Conservation (phyloP, 108 stramenopile species). For the Nitzschia palea region DNA sequence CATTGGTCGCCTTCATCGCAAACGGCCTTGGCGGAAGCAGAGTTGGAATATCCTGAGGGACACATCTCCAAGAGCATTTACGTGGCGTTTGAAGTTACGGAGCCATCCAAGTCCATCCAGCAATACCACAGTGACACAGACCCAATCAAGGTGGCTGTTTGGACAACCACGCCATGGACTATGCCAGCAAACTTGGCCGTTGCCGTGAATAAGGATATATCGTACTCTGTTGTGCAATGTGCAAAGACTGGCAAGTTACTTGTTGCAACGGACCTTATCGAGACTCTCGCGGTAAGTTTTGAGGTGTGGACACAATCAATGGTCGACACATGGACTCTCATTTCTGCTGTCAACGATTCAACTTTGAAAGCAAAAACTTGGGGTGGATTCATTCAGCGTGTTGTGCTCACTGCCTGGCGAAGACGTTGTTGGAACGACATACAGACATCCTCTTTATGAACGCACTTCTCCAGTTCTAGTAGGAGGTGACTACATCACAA, state of each 20-base stretch:
- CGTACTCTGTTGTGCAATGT: conserved; percentile 87
- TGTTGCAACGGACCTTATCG: conserved; percentile 79
- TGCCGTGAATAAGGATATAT: conserved; percentile 89
- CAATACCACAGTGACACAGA: conserved; percentile 45
- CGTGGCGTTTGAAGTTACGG: conserved; percentile 82
- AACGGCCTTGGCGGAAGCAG: conserved; percentile 98
- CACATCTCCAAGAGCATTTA: conserved; percentile 92
- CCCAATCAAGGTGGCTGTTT: conserved; percentile 83
- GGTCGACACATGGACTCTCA: neutral
- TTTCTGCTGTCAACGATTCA: too few species aligned
- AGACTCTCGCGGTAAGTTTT: conserved; percentile 62
- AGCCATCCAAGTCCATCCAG: conserved; percentile 62
- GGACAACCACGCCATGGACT: conserved; percentile 95
- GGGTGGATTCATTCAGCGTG: conserved; percentile 64
- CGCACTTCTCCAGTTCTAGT: conserved; percentile 81
- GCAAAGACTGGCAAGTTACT: conserved; percentile 68
- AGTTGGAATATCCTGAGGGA: conserved; percentile 96
- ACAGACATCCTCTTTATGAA: conserved; percentile 85
- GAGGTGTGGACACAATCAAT: neutral
- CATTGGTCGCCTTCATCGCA: conserved; percentile 97
- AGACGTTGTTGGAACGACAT: conserved; percentile 76
- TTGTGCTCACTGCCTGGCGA: conserved; percentile 58
- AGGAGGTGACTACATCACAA: conserved; percentile 98
- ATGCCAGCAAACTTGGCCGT: conserved; percentile 95
- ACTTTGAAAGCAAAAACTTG: conserved; percentile 57